phyloP scores from a whole-genome alignment of 23 red algal genomes.

The Gracilaria gracilis region DNA sequence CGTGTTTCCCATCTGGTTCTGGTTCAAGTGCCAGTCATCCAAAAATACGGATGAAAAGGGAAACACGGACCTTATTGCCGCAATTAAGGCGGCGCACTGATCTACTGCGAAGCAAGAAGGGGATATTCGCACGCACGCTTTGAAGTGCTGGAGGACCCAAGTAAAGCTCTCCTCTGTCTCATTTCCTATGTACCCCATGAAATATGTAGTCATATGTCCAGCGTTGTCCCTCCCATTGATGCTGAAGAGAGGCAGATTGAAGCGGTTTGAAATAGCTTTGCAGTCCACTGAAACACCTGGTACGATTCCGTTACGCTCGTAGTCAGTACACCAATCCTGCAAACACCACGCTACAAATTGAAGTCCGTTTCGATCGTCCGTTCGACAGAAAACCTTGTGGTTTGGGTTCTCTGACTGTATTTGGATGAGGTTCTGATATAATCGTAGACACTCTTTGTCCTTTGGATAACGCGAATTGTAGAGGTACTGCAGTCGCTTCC shows the following conservation, averaged over 20 bases:
- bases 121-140: not conserved
- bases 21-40: not conserved
- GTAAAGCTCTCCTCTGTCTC: not conserved
- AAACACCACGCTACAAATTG: not conserved
- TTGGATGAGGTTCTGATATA: not conserved
- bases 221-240: conserved; percentile 1
- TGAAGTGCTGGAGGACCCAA: not conserved
- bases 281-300: not conserved
- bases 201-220: not conserved
- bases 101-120: not conserved
- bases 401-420: not conserved
- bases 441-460: not conserved
- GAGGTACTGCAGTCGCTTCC: not conserved
- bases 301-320: not conserved
- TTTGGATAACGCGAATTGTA: not conserved
- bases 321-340: conserved; percentile 5
- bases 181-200: not conserved
- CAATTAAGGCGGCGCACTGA: not conserved
- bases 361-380: not conserved
- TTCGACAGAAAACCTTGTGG: not conserved
- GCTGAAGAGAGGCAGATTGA: not conserved
- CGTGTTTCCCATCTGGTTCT: not conserved
- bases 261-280: not conserved
- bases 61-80: not conserved
- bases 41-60: not conserved